Conservation (phyloP, 208 protist genomes). For the Phytomonas serpens region DNA sequence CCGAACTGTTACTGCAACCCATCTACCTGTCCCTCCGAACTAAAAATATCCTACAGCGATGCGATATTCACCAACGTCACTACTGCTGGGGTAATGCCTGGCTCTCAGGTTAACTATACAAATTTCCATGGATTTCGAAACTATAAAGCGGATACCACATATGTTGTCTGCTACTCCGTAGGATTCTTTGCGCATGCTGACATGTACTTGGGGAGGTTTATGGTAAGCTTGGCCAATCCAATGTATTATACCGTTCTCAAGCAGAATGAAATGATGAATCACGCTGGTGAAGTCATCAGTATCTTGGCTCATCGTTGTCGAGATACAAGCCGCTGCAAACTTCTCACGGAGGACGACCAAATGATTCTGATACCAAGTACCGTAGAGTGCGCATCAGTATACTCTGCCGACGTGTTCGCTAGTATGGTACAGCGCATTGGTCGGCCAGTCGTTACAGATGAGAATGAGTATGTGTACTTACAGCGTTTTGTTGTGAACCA, state of each 20-base stretch:
- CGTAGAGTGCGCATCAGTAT: slow-evolving; percentile 27
- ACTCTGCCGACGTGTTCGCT: slow-evolving; percentile 9
- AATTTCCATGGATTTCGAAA: slow-evolving; percentile 63
- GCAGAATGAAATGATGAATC: slow-evolving; percentile 22
- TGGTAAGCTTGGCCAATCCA: slow-evolving; percentile 63
- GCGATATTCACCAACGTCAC: background rate
- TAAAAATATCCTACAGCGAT: slow-evolving; percentile 25
- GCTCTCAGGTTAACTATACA: slow-evolving; percentile 26
- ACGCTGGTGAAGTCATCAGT: slow-evolving; percentile 48
- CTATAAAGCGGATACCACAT: slow-evolving; percentile 43
- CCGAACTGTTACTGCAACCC: slow-evolving; percentile 75
- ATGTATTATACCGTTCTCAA: slow-evolving; percentile 74
- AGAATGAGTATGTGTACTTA: slow-evolving; percentile 23
- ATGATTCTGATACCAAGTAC: slow-evolving; percentile 42
- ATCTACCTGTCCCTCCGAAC: slow-evolving; percentile 30
- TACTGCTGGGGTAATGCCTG: background rate
- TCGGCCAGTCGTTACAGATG: slow-evolving; percentile 16
- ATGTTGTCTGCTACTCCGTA: slow-evolving; percentile 68
- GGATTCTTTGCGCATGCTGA: slow-evolving; percentile 10
- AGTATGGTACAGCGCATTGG: slow-evolving; percentile 25
- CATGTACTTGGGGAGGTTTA: slow-evolving; percentile 68
- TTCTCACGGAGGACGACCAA: slow-evolving; percentile 30
- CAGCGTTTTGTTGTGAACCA: slow-evolving; percentile 51
- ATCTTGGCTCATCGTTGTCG: slow-evolving; percentile 23
- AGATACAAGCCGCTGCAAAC: slow-evolving; percentile 31